Conservation (phyloP, 2,329 filamentous ascomycete species). For the Fusarium sp. region DNA sequence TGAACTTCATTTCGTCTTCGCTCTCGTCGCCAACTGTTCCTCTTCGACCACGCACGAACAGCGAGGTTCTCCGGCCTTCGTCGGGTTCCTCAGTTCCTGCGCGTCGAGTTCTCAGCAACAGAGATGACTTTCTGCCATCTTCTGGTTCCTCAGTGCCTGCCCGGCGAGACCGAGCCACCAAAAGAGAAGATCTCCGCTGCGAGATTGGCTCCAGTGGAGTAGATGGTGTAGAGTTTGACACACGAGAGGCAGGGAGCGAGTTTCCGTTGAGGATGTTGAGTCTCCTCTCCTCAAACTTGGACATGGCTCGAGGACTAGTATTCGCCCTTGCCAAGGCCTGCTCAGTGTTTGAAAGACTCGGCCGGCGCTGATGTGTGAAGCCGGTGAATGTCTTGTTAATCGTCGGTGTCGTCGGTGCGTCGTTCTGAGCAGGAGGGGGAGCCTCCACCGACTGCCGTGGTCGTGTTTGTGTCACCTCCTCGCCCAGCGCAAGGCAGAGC, state of each 20-base stretch:
- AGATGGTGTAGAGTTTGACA: constrained; percentile 52
- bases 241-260: constrained; percentile 60
- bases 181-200: constrained; percentile 63
- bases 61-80: constrained; percentile 57
- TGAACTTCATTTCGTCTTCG: constrained; percentile 60
- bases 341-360: constrained; percentile 55
- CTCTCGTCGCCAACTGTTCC: constrained; percentile 61
- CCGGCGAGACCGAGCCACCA: constrained; percentile 57
- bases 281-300: constrained; percentile 66
- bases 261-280: constrained; percentile 59
- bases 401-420: constrained; percentile 57
- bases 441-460: constrained; percentile 36
- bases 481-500: constrained; percentile 85
- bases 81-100: constrained; percentile 62
- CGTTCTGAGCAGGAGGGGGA: constrained; percentile 27
- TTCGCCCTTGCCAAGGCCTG: constrained; percentile 52
- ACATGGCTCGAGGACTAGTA: constrained; percentile 60
- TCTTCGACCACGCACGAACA: constrained; percentile 60
- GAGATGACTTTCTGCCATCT: constrained; percentile 56
- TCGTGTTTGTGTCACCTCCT: constrained; percentile 60
- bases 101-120: constrained; percentile 59
- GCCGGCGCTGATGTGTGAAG: constrained; percentile 53
- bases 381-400: constrained; percentile 55
- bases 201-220: constrained; percentile 53
- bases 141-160: constrained; percentile 62